A percentile compares a stretch with the other conserved stretches of the same genome.
Evolutionary conservation across 257 asterid species (phyloP).

Genomic region (Salvia miltiorrhiza): DNA sequence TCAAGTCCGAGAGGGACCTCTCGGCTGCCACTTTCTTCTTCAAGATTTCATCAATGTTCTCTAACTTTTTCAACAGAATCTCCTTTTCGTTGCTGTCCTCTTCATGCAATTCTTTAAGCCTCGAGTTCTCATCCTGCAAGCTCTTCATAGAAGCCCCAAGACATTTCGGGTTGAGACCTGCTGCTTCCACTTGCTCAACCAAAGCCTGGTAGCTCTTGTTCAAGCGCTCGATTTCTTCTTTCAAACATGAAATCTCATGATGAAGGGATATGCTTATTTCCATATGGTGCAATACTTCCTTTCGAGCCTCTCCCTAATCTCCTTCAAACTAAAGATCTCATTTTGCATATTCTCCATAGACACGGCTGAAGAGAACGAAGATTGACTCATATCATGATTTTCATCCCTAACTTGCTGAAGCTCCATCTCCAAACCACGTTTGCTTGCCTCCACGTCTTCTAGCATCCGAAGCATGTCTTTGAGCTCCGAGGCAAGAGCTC

Average conservation of each 20-base stretch:
- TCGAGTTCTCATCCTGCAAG: constrained; percentile 59
- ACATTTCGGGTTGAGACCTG: constrained; percentile 51
- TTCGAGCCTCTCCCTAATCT: constrained; percentile 70
- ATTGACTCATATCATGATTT: constrained; percentile 45
- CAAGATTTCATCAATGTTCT: constrained; percentile 53
- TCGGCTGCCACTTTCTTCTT: constrained; percentile 43
- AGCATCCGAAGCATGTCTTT: constrained; percentile 53
- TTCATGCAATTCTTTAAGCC: constrained; percentile 45
- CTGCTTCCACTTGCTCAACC: constrained; percentile 61
- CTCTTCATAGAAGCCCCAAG: constrained; percentile 43
- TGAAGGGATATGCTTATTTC: constrained; percentile 47
- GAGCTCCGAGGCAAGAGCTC: constrained; percentile 58
- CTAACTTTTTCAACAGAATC: constrained; percentile 52
- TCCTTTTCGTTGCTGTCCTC: constrained; percentile 49
- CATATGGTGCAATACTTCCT: constrained; percentile 59
- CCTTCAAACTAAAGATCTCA: constrained; percentile 59
- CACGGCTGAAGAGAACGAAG: constrained; percentile 42
- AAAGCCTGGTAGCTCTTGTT: constrained; percentile 49
- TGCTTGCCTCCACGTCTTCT: constrained; percentile 54
- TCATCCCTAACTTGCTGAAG: constrained; percentile 51
- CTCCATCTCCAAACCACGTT: constrained; percentile 60
- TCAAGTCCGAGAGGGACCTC: constrained; percentile 52
- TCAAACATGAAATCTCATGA: constrained; percentile 53
- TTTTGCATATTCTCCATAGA: constrained; percentile 65
- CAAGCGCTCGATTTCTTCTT: constrained; percentile 67